Percentiles rank a stretch among this genome's conserved stretches.
These are phyloP conservation scores for Talaromyces ruber DNA, from an alignment of 495 filamentous ascomycete genomes.

Conservation along the genomic window DNA sequence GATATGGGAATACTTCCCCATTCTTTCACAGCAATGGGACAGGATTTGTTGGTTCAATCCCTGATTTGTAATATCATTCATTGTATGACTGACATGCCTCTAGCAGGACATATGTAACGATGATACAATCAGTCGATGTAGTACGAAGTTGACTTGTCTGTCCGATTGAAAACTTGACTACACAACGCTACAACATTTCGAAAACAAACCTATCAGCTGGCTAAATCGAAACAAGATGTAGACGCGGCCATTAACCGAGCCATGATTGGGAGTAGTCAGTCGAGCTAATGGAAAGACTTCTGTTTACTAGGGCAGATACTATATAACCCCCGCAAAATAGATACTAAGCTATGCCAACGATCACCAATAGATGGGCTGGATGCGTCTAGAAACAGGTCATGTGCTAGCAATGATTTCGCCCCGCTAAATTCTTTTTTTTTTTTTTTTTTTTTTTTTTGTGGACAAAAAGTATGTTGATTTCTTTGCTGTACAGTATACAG, in stretches of 20 bases:
- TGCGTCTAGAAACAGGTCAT: slow-evolving; percentile 3
- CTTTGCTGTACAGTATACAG: background rate
- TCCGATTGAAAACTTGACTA: background rate
- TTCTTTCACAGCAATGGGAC: background rate
- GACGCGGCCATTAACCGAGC: background rate
- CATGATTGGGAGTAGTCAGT: background rate
- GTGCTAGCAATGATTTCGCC: background rate
- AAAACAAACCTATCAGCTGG: background rate
- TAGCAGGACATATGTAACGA: background rate
- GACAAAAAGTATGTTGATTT: background rate
- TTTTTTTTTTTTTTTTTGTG: background rate
- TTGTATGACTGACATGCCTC: background rate
- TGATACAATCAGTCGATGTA: background rate
- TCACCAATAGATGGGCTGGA: background rate
- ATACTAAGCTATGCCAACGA: background rate
- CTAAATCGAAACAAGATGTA: background rate
- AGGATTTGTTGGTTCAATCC: background rate
- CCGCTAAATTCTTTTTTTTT: background rate
- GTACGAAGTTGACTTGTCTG: background rate
- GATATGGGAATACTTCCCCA: background rate
- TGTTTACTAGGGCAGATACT: background rate
- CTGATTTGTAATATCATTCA: background rate
- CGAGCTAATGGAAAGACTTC: no score
- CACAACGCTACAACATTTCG: no score
- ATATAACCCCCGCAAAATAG: background rate